Evolutionary conservation across 1,139 yeast species (phyloP).

Genomic region (Protomyces lactucae-debilis): DNA sequence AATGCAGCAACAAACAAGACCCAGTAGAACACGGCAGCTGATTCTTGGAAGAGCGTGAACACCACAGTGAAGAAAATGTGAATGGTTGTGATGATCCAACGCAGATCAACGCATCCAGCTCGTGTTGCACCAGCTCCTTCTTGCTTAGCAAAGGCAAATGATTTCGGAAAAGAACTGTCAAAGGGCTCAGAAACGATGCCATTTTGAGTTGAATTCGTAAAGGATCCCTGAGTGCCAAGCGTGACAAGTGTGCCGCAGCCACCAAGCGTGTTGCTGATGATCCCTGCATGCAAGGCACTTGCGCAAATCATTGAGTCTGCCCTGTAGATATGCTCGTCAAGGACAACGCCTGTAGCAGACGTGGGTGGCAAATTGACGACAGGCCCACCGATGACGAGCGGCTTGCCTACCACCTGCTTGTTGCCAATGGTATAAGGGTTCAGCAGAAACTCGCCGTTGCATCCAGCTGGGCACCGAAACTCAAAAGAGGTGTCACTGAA

Average conservation of each 20-base stretch:
- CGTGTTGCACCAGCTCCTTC: not conserved
- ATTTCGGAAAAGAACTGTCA: constrained; percentile 67
- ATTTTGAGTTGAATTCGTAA: constrained; percentile 46
- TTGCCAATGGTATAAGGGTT: constrained; percentile 76
- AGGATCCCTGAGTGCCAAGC: constrained; percentile 51
- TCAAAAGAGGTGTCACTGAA: constrained; percentile 47
- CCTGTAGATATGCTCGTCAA: constrained; percentile 47
- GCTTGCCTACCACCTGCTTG: constrained; percentile 60
- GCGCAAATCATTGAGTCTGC: constrained; percentile 90
- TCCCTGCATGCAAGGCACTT: constrained; percentile 82
- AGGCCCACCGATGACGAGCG: constrained; percentile 76
- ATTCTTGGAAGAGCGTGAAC: constrained; percentile 52
- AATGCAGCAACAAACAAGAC: constrained; percentile 62
- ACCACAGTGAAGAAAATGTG: constrained; percentile 54
- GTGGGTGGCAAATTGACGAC: constrained; percentile 32
- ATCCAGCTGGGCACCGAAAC: constrained; percentile 82
- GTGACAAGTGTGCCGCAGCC: constrained; percentile 71
- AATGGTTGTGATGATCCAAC: constrained; percentile 52
- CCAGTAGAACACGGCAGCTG: constrained; percentile 61
- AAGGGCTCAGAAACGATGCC: constrained; percentile 58
- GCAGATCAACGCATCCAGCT: constrained; percentile 55
- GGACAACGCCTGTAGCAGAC: not conserved
- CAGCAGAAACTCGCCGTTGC: constrained; percentile 72
- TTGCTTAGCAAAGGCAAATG: constrained; percentile 52
- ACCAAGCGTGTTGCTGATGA: constrained; percentile 66